phyloP scores from a whole-genome alignment of 2,329 filamentous ascomycete genomes.

The Ophiocordyceps camponoti-saundersi region DNA sequence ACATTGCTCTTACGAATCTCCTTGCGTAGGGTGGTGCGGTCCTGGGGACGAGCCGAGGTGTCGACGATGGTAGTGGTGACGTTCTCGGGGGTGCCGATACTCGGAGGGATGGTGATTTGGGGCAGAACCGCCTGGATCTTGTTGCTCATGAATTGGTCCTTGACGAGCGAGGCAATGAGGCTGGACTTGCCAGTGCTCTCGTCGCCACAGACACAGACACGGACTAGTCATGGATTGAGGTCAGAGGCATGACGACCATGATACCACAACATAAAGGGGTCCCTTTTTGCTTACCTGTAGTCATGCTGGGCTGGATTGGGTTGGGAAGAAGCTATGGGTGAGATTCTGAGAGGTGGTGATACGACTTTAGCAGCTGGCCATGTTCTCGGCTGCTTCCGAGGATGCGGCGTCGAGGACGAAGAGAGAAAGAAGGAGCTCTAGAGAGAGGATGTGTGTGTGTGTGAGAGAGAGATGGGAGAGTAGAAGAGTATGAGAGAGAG shows the following conservation, averaged over 20 bases:
- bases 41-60: conserved; percentile 86
- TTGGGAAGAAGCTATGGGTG: neutral
- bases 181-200: conserved; percentile 91
- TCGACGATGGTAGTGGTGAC: conserved; percentile 96
- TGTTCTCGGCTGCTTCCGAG: neutral
- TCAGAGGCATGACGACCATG: neutral
- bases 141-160: conserved; percentile 88
- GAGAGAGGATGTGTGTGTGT: neutral
- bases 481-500: neutral
- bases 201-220: conserved; percentile 92
- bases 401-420: neutral
- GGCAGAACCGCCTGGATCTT: conserved; percentile 92
- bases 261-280: neutral
- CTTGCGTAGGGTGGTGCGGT: conserved; percentile 75
- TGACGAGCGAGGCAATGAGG: conserved; percentile 87
- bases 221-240: conserved; percentile 30
- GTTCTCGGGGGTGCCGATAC: conserved; percentile 85
- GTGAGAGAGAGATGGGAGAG: neutral
- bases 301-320: conserved; percentile 7
- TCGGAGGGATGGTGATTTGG: conserved; percentile 86
- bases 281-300: conserved; percentile 7
- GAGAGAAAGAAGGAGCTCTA: neutral
- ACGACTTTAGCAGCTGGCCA: neutral
- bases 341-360: no score
- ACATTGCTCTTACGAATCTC: conserved; percentile 96